phyloP scores from a whole-genome alignment of 108 stramenopile species.

The Cyclotella distinguenda region DNA sequence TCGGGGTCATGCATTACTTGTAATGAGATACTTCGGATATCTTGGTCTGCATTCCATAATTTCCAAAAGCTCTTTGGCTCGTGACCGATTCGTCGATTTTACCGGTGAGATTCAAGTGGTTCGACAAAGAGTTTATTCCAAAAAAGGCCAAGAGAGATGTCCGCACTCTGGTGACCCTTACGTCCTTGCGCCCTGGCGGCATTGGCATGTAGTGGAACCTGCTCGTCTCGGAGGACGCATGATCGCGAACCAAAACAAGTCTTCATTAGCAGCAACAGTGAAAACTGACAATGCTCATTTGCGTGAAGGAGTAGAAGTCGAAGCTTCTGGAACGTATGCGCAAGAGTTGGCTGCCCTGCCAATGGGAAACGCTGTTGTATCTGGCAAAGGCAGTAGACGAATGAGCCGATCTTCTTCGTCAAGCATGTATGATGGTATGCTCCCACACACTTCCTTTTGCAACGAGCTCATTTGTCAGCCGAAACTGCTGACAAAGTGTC shows the following conservation, averaged over 20 bases:
- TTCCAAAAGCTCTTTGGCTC: constrained; percentile 64
- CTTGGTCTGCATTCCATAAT: constrained; percentile 81
- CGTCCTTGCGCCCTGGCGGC: constrained; percentile 51
- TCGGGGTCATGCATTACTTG: constrained; percentile 80
- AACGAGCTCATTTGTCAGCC: constrained; percentile 85
- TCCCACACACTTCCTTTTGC: constrained; percentile 70
- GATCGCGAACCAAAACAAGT: neutral
- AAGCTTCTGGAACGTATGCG: constrained; percentile 49
- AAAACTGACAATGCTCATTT: constrained; percentile 5
- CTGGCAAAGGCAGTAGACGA: constrained; percentile 18
- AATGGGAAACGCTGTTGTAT: constrained; percentile 41
- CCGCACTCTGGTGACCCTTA: constrained; percentile 37
- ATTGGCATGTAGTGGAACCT: constrained; percentile 63
- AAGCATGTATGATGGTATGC: constrained; percentile 54
- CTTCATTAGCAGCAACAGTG: neutral
- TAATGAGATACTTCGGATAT: constrained; percentile 89
- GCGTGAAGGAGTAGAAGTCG: too few relatives aligned
- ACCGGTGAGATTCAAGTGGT: constrained; percentile 76
- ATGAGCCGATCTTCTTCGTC: constrained; percentile 23
- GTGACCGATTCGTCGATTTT: constrained; percentile 83
- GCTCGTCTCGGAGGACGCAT: constrained; percentile 63
- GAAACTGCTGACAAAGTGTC: constrained; percentile 60
- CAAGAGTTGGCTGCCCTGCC: constrained; percentile 75
- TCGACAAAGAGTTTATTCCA: constrained; percentile 12
- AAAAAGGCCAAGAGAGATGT: constrained; percentile 18